Evolutionary conservation across 2,329 filamentous ascomycete species (phyloP).

Genomic region (Xylaria sp.): DNA sequence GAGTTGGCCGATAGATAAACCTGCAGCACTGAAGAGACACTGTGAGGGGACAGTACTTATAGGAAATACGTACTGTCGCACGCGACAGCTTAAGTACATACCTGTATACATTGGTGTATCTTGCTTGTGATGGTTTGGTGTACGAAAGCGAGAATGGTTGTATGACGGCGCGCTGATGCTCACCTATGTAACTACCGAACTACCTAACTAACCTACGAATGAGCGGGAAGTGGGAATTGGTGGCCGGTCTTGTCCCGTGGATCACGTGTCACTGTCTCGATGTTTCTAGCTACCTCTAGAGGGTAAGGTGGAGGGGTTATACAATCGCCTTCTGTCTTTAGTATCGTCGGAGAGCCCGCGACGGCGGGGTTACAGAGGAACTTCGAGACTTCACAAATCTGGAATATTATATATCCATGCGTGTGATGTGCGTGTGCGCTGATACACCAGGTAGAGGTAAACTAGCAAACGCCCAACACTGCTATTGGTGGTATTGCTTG

Average conservation of each 20-base stretch:
- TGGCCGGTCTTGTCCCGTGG: background rate
- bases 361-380: slow-evolving; percentile 16
- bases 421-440: background rate
- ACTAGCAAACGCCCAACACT: no score
- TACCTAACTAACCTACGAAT: background rate
- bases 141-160: background rate
- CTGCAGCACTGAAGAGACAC: slow-evolving; percentile 45
- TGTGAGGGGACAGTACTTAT: slow-evolving; percentile 45
- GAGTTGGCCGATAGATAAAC: slow-evolving; percentile 46
- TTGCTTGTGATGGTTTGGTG: background rate
- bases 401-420: background rate
- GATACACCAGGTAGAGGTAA: background rate
- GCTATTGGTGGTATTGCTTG: background rate
- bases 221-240: no score
- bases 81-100: slow-evolving; percentile 30
- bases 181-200: no score
- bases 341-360: slow-evolving; percentile 8
- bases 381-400: background rate
- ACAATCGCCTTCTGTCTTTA: slow-evolving; percentile 6
- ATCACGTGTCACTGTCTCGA: background rate
- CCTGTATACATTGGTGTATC: background rate
- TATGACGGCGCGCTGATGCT: slow-evolving; percentile 17
- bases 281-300: background rate
- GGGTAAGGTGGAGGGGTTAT: background rate
- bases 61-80: slow-evolving; percentile 27